phyloP scores from a whole-genome alignment of 345 rosid genomes.

The Gossypium longicalyx region DNA sequence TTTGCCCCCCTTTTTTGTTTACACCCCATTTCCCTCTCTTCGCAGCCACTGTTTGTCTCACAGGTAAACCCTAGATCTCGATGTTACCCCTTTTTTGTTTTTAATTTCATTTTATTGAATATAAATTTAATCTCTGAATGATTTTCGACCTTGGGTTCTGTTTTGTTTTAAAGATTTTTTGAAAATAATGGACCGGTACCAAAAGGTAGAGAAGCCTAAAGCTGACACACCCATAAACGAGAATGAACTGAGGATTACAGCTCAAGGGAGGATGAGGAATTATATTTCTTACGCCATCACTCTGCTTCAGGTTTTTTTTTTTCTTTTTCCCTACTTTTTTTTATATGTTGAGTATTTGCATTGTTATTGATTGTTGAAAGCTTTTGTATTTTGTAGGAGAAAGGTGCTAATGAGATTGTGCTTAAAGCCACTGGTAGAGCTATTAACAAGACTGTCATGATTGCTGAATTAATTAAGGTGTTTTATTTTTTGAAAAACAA shows the following conservation, averaged over 20 bases:
- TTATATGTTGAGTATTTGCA: background rate
- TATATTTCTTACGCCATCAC: constrained; percentile 48
- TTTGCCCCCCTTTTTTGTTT: background rate
- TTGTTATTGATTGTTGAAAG: background rate
- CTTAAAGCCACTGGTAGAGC: constrained; percentile 13
- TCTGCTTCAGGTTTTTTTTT: constrained; percentile 36
- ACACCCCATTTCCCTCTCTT: background rate
- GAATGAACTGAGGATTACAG: constrained; percentile 50
- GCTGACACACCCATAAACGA: constrained; percentile 42
- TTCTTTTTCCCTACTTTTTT: background rate
- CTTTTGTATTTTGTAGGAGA: constrained; percentile 7
- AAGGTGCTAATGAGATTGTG: constrained; percentile 1
- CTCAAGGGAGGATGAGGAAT: constrained; percentile 46
- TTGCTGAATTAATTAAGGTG: constrained; percentile 12
- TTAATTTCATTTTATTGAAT: background rate
- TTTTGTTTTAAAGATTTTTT: background rate
- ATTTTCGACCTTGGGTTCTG: background rate
- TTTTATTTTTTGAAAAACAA: background rate
- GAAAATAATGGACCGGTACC: constrained; percentile 44
- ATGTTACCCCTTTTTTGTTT: background rate
- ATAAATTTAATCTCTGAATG: background rate
- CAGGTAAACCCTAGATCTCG: constrained; percentile 14
- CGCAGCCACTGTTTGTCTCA: background rate
- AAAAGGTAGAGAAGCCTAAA: constrained; percentile 48
- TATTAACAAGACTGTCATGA: constrained; percentile 12